phyloP scores from a whole-genome alignment of 2,329 filamentous ascomycete genomes.

The Cladobotryum mycophilum region DNA sequence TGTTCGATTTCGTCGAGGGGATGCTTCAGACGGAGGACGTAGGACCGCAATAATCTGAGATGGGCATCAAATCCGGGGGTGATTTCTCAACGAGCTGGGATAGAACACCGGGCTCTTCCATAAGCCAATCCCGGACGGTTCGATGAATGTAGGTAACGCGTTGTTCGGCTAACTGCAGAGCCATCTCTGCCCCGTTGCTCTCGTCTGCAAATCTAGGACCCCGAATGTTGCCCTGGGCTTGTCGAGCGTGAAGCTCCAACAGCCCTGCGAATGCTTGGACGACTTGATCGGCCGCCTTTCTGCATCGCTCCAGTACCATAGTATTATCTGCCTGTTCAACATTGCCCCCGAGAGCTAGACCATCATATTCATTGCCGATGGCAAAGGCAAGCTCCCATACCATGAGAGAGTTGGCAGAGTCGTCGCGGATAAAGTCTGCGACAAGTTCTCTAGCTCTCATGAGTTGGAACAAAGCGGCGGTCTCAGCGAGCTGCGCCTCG shows the following conservation, averaged over 20 bases:
- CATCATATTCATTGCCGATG: conserved; percentile 14
- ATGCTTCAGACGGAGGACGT: conserved; percentile 27
- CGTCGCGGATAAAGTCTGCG: conserved; percentile 27
- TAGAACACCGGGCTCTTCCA: conserved; percentile 18
- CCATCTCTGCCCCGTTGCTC: background rate
- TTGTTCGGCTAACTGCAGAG: conserved; percentile 7
- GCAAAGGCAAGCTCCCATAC: conserved; percentile 31
- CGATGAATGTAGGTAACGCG: conserved; percentile 28
- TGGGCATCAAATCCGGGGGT: conserved; percentile 23
- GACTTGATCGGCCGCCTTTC: conserved; percentile 12
- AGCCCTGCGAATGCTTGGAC: conserved; percentile 20
- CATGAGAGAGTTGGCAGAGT: conserved; percentile 23
- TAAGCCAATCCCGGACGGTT: conserved; percentile 29
- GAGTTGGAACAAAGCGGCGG: conserved; percentile 24
- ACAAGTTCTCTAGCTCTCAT: conserved; percentile 25
- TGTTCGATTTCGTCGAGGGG: conserved; percentile 29
- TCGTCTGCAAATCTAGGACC: conserved; percentile 10
- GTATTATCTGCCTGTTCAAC: conserved; percentile 18
- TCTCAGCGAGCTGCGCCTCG: conserved; percentile 11
- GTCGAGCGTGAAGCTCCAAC: conserved; percentile 18
- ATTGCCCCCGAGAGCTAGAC: conserved; percentile 7
- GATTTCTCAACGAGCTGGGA: conserved; percentile 9
- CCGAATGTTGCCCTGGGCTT: conserved; percentile 12
- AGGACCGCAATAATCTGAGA: conserved; percentile 26
- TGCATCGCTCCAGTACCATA: conserved; percentile 16